Conservation (phyloP, 1,284 basidiomycete genomes). For the Mycosarcoma mackinlayi region DNA sequence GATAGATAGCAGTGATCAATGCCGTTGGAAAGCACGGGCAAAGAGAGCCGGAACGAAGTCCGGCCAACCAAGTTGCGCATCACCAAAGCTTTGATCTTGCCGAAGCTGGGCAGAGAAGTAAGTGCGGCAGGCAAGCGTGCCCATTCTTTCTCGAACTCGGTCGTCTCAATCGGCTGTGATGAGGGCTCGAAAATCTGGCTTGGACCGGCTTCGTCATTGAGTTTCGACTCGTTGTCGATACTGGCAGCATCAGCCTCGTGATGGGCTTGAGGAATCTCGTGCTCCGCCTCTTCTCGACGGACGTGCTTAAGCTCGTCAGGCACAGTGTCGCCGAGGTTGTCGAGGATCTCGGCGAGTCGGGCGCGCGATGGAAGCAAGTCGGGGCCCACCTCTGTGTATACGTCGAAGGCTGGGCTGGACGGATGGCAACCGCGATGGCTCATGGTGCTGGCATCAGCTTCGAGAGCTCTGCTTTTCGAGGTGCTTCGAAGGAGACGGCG, state of each 20-base stretch:
- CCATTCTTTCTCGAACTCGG: conserved; percentile 32
- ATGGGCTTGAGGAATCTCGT: neutral
- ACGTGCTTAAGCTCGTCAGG: conserved; percentile 14
- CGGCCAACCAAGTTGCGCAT: conserved; percentile 11
- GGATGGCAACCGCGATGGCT: neutral
- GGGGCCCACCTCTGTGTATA: conserved; percentile 10
- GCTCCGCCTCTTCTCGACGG: conserved; percentile 9
- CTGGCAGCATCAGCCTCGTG: neutral
- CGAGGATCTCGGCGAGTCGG: conserved; percentile 14
- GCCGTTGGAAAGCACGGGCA: conserved; percentile 21
- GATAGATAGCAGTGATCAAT: conserved; percentile 30
- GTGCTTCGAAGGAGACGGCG: neutral
- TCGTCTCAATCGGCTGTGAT: neutral
- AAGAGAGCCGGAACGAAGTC: conserved; percentile 11
- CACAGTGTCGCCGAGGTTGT: conserved; percentile 13
- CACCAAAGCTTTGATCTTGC: conserved; percentile 23
- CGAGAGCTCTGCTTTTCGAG: neutral
- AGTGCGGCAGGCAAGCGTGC: conserved; percentile 26
- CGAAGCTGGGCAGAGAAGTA: conserved; percentile 12
- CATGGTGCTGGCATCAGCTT: neutral
- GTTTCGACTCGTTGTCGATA: neutral
- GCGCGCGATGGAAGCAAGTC: conserved; percentile 15
- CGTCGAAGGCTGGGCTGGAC: conserved; percentile 5
- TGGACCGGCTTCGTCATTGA: conserved; percentile 10
- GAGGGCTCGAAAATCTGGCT: conserved; percentile 8